Percentiles rank a stretch among this genome's conserved stretches.
Conservation (phyloP, 805 yeast species). For the Blastobotrys mokoenaii region DNA sequence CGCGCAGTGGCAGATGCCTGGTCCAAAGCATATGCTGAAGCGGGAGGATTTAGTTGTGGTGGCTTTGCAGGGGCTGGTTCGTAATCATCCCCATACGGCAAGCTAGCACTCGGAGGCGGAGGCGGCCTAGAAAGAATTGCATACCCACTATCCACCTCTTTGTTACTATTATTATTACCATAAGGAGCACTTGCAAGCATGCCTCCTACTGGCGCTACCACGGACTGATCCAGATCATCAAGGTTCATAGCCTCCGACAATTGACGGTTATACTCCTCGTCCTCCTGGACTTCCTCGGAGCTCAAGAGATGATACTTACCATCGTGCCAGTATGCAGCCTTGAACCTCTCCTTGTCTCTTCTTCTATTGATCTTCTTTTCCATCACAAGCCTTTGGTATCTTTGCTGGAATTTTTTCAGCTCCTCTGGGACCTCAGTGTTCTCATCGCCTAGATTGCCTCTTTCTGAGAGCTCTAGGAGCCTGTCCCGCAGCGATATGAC, state of each 20-base stretch:
- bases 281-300: slow-evolving; percentile 1
- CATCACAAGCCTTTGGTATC: slow-evolving; percentile 7
- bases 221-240: not conserved
- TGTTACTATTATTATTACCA: not conserved
- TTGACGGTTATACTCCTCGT: not conserved
- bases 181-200: not conserved
- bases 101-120: slow-evolving; percentile 4
- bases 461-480: slow-evolving; percentile 5
- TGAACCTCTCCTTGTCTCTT: not conserved
- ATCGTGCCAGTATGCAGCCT: not conserved
- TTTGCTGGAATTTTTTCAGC: slow-evolving; percentile 1
- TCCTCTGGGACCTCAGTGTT: slow-evolving; percentile 5
- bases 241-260: not conserved
- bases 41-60: not conserved
- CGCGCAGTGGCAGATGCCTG: not conserved
- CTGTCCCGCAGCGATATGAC: slow-evolving; percentile 8
- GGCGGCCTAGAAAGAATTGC: slow-evolving; percentile 1
- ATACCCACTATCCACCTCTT: not conserved
- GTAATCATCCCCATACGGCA: slow-evolving; percentile 4
- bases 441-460: slow-evolving; percentile 1
- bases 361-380: slow-evolving; percentile 5
- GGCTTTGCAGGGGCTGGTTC: not conserved
- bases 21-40: not conserved
- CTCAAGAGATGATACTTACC: slow-evolving; percentile 5
- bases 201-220: not conserved